Base-by-base conservation (phyloP, 139 green algal species). In the Cymbomonas tetramitiformis region DNA sequence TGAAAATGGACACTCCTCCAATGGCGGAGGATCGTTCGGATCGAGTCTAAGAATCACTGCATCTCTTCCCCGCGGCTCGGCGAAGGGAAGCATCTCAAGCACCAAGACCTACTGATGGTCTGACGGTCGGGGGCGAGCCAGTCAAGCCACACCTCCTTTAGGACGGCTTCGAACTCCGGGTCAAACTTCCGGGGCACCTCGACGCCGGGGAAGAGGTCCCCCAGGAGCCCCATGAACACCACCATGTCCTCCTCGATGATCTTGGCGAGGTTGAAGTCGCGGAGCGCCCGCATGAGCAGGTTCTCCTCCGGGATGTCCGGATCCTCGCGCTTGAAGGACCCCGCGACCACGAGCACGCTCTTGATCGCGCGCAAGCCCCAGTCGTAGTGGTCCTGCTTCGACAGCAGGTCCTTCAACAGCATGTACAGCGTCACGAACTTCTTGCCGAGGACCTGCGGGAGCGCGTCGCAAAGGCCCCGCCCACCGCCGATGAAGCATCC, bases 181-280 rank as follows among this genome's bases (percentile, higher is more conserved):
- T 87, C 77, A 46, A 73, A 68, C 60, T 81, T 80, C 50, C 83
- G 77, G 4, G 80, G 77, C 19, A 79, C 79, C 62, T 87, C 71
- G 25, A 83, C 69, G 32, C 77, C 77, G 19, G 79, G 81, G 77
- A 89, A 89, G 5, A 89, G 62, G 61, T 89, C 81, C 39, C 79
- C 83, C 30, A 89, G 73, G 50, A 89, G 75, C 26, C 79, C 81
- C 71, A 85, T 84, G 75, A 89, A 89, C 66, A 89, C 82, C 41
- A 84, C 65, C 79, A 89, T 84, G 64, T 89, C 81, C 62, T 80
- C 65, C 52, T 57, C 47, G 44, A 86, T 50, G 41, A 89, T 86
- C 75, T 89, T 89, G 58, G 81, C 77, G 33, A 89, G 79, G 72
- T 89, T 89, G 79, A 89, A 86, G 72, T 89, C 81, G 15, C 81